Evolutionary conservation across 177 flowering plant genomes (phyloP), one percentile per base, ranked within the genome.

Genomic region (Tripterygium wilfordii): DNA sequence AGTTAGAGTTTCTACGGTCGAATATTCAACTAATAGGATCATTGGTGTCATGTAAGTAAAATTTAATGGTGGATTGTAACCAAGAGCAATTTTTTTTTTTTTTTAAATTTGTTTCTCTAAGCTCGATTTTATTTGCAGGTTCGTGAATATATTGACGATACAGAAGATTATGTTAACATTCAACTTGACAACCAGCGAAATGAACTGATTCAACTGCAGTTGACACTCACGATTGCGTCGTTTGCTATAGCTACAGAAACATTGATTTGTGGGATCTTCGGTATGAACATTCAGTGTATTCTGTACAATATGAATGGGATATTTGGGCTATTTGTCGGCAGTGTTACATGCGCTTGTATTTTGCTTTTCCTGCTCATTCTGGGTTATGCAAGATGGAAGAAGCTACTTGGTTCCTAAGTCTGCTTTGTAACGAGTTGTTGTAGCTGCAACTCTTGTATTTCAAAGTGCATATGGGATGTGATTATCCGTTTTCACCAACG

Each of bases 101-200:
- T 29, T 9, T 27, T 25, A 35, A 10, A 26, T 49, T 48, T n/a
- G n/a, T n/a, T n/a, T n/a, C n/a, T n/a, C n/a, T n/a, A n/a, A n/a
- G n/a, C n/a, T n/a, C n/a, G n/a, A n/a, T n/a, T n/a, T n/a, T n/a
- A n/a, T n/a, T n/a, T 68, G 37, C 65, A 91, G 98, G 96, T 88
- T 8, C 74, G 99, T 16, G 99, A 92, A 61, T 92, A 92, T 57
- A 81, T 92, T 27, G 96, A 89, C 57, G 96, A 92, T 72, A 92
- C 98, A n/a, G 96, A 92, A 53, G 98, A 92, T 58, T 92, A 92
- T 52, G 96, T 92, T 13, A 92, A 92, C 68, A 92, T 92, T 61
- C 96, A 88, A 50, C 98, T 92, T 14, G 97, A 86, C 75, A 84
- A 92, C 71, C 96, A 92, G 59, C 69, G 97, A 58, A 92, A 92